A percentile compares a stretch with the other conserved stretches of the same genome.
Conservation (phyloP, 495 filamentous ascomycete species). For the Penicillium coprophilum region DNA sequence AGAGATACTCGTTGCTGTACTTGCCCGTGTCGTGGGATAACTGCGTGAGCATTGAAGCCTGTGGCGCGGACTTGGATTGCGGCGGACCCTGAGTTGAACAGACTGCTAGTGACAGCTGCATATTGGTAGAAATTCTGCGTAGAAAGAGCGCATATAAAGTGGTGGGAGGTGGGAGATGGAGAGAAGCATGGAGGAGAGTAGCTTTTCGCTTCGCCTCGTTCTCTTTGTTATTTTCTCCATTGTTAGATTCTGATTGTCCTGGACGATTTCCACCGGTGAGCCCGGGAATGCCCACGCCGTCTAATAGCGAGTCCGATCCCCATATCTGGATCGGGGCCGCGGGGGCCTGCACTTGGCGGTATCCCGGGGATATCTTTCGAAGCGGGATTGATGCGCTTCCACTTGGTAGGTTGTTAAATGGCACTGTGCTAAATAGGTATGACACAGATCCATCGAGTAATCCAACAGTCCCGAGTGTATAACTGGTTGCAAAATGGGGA, state of each 20-base stretch:
- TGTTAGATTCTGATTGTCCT: not conserved
- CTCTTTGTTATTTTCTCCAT: constrained; percentile 14
- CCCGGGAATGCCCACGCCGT: constrained; percentile 26
- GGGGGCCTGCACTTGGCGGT: constrained; percentile 60
- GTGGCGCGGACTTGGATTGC: constrained; percentile 45
- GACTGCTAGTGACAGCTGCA: constrained; percentile 76
- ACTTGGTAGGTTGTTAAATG: constrained; percentile 56
- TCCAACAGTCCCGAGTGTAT: constrained; percentile 79
- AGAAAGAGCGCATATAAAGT: constrained; percentile 87
- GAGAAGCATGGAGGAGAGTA: constrained; percentile 80
- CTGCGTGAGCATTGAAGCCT: constrained; percentile 63
- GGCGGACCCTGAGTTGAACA: constrained; percentile 67
- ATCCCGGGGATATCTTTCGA: constrained; percentile 64
- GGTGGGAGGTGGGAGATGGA: constrained; percentile 76
- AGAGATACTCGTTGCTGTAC: constrained; percentile 86
- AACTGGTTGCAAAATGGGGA: constrained; percentile 87
- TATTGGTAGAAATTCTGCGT: constrained; percentile 72
- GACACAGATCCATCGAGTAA: constrained; percentile 88
- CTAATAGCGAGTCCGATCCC: constrained; percentile 37
- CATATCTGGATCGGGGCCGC: constrained; percentile 35
- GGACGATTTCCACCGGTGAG: constrained; percentile 12
- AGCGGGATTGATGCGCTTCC: constrained; percentile 61
- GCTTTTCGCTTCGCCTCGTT: constrained; percentile 45
- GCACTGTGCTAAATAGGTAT: constrained; percentile 83
- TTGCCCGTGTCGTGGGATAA: constrained; percentile 86